phyloP scores from a whole-genome alignment of 1,139 yeast species.

The Saccharomycopsis hybrid region DNA sequence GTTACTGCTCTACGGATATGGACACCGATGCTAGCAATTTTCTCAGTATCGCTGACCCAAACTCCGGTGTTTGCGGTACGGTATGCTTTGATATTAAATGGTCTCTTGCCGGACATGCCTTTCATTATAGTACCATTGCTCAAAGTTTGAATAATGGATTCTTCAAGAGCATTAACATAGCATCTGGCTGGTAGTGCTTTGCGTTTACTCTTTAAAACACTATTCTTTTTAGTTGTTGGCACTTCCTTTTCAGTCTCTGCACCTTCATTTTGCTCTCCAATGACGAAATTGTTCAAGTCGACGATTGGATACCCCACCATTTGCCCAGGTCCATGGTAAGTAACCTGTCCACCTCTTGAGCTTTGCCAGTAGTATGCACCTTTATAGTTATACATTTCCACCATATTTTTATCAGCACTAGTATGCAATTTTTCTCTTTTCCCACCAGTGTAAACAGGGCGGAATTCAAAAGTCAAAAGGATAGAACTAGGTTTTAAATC shows the following conservation, averaged over 20 bases:
- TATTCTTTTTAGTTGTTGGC: neutral
- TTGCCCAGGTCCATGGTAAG: conserved; percentile 97
- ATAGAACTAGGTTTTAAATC: conserved; percentile 56
- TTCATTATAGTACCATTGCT: conserved; percentile 25
- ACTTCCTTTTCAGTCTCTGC: neutral
- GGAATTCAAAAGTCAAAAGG: conserved; percentile 71
- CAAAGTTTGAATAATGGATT: conserved; percentile 52
- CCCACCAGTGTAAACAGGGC: conserved; percentile 86
- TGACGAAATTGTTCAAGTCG: conserved; percentile 56
- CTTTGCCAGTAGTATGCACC: conserved; percentile 61
- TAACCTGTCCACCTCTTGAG: conserved; percentile 92
- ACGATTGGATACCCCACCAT: conserved; percentile 77
- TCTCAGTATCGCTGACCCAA: conserved; percentile 59
- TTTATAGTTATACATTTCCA: conserved; percentile 24
- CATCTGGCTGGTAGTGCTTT: conserved; percentile 12
- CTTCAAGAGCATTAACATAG: conserved; percentile 66
- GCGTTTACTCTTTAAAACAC: neutral
- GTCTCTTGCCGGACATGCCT: conserved; percentile 1
- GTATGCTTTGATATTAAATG: conserved; percentile 40
- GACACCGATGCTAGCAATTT: conserved; percentile 87
- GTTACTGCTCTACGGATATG: conserved; percentile 81
- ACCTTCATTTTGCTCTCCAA: neutral
- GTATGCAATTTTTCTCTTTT: conserved; percentile 51
- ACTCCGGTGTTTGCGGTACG: conserved; percentile 78
- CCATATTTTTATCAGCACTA: conserved; percentile 29